Conservation (phyloP, 2,329 filamentous ascomycete species). For the Helotiales sp. region DNA sequence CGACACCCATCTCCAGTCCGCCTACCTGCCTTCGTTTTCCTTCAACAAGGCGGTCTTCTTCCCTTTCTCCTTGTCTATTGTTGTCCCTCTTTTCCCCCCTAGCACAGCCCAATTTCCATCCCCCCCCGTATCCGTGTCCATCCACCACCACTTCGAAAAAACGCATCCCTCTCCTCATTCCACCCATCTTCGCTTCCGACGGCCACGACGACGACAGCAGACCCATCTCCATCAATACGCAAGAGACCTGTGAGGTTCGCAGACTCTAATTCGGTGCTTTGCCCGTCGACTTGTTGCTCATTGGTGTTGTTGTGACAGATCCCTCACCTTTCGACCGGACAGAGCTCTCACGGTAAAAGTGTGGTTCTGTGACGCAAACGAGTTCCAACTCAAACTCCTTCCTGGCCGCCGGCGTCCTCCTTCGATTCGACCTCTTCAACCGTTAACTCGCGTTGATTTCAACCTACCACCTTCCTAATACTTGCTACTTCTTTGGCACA, state of each 20-base stretch:
- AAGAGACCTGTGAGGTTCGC: constrained; percentile 31
- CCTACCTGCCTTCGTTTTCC: constrained; percentile 13
- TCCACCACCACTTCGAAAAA: constrained; percentile 13
- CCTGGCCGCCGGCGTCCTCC: constrained; percentile 63
- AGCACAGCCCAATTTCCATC: not conserved
- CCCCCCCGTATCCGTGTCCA: constrained; percentile 8
- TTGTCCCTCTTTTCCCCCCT: constrained; percentile 33
- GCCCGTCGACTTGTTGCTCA: constrained; percentile 20
- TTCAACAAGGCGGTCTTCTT: constrained; percentile 17
- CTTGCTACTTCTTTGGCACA: constrained; percentile 38
- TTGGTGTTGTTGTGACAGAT: constrained; percentile 29
- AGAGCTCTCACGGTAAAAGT: constrained; percentile 41
- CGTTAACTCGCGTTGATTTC: constrained; percentile 45
- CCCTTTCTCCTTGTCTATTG: constrained; percentile 21
- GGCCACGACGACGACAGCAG: constrained; percentile 12
- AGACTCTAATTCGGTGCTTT: constrained; percentile 24
- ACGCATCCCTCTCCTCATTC: constrained; percentile 33
- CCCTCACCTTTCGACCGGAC: constrained; percentile 20
- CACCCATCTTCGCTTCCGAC: constrained; percentile 35
- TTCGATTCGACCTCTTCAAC: constrained; percentile 45
- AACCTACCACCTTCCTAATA: constrained; percentile 40
- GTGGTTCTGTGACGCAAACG: constrained; percentile 38
- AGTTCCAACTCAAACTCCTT: constrained; percentile 40
- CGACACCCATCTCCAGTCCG: constrained; percentile 18
- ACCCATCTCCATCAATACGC: constrained; percentile 18